phyloP scores from a whole-genome alignment of 495 filamentous ascomycete species.

The Schizothecium vesticola region DNA sequence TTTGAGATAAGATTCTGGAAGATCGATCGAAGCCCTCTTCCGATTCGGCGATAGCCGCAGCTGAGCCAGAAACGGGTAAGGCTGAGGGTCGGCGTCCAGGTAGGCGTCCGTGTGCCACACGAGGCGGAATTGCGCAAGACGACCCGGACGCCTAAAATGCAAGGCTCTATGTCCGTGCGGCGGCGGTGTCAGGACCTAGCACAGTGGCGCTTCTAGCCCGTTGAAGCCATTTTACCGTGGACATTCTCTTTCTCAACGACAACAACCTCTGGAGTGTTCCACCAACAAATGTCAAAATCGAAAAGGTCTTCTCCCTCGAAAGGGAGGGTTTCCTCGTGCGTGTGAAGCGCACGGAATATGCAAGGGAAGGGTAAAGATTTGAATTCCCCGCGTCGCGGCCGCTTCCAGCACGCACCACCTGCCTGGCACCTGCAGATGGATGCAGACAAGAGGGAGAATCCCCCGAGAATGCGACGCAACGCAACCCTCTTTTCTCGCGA shows the following conservation, averaged over 20 bases:
- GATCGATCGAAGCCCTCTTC: conserved; percentile 12
- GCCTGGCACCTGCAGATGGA: neutral
- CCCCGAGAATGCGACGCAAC: conserved; percentile 8
- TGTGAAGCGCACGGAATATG: neutral
- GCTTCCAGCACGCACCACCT: neutral
- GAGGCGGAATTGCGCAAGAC: conserved; percentile 10
- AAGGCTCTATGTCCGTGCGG: neutral
- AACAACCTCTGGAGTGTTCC: neutral
- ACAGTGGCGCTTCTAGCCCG: neutral
- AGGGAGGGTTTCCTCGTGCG: neutral
- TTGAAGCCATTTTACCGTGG: neutral
- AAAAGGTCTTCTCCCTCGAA: neutral
- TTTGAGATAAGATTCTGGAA: conserved; percentile 21
- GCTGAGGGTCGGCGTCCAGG: conserved; percentile 18
- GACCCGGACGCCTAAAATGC: neutral
- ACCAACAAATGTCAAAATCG: neutral
- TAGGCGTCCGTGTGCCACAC: conserved; percentile 10
- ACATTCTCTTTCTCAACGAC: neutral
- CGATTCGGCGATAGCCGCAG: conserved; percentile 13
- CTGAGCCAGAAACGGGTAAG: conserved; percentile 24
- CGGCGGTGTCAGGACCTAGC: neutral
- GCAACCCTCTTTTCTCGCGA: conserved; percentile 2
- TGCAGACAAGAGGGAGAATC: neutral
- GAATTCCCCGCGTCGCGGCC: neutral
- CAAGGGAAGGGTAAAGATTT: neutral